These are phyloP conservation scores for Mariannaea sp. DNA, from an alignment of 2,329 filamentous ascomycete species.

Conservation along the genomic window DNA sequence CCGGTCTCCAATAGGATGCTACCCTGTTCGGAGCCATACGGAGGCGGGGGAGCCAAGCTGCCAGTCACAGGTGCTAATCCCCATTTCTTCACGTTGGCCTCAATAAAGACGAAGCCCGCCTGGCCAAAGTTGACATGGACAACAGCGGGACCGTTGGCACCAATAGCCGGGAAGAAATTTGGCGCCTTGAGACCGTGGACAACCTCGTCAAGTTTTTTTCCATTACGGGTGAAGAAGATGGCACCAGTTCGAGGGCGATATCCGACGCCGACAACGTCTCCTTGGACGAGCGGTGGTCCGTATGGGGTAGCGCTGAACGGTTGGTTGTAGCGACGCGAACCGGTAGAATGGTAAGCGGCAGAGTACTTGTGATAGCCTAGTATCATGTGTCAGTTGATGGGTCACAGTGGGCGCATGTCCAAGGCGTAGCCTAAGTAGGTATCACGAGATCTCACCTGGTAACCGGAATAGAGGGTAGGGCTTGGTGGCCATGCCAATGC, in stretches of 20 bases:
- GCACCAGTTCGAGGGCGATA: conserved; percentile 94
- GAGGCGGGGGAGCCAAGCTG: conserved; percentile 90
- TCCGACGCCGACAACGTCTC: conserved; percentile 93
- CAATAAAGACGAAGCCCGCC: conserved; percentile 97
- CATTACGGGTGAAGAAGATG: conserved; percentile 97
- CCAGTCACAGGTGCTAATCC: conserved; percentile 94
- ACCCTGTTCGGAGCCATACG: conserved; percentile 95
- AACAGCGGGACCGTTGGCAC: conserved; percentile 88
- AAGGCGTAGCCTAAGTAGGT: conserved; percentile 7
- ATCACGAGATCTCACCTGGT: conserved; percentile 68
- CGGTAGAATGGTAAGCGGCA: conserved; percentile 86
- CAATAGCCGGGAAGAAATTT: conserved; percentile 98
- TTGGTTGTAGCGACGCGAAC: conserved; percentile 88
- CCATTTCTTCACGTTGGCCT: conserved; percentile 99
- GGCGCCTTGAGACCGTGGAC: conserved; percentile 90
- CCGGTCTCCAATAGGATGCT: conserved; percentile 93
- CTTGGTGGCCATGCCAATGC: conserved; percentile 94
- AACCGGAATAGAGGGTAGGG: conserved; percentile 94
- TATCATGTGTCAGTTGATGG: conserved; percentile 31
- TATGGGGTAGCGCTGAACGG: conserved; percentile 82
- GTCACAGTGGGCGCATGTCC: conserved; percentile 1
- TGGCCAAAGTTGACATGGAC: conserved; percentile 98
- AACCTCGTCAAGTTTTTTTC: conserved; percentile 95
- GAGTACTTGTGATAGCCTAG: conserved; percentile 88
- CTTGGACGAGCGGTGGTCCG: conserved; percentile 84